Evolutionary conservation across 1,284 basidiomycete genomes (phyloP).

Genomic region (Sporisorium reilianum): DNA sequence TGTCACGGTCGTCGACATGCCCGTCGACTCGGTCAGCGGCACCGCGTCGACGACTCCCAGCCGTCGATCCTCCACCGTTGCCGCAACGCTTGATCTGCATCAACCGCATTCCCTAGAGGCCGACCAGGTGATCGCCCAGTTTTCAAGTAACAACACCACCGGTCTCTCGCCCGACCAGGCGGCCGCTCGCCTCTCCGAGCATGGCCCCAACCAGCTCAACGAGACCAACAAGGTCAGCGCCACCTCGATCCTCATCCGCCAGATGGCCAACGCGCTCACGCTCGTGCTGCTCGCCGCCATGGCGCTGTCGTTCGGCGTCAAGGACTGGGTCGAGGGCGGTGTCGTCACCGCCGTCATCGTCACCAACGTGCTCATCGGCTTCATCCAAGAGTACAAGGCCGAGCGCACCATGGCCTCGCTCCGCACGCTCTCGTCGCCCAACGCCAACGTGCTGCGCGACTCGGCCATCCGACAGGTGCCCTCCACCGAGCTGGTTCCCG

Average conservation of each 20-base stretch:
- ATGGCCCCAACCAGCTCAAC: constrained; percentile 58
- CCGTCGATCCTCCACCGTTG: constrained; percentile 52
- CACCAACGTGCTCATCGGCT: constrained; percentile 62
- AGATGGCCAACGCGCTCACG: constrained; percentile 64
- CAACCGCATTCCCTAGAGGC: constrained; percentile 61
- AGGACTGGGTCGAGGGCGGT: constrained; percentile 76
- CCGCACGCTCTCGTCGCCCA: constrained; percentile 60
- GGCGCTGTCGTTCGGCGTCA: constrained; percentile 74
- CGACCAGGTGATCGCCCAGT: constrained; percentile 41
- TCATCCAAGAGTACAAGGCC: constrained; percentile 64
- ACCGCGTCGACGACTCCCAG: constrained; percentile 30
- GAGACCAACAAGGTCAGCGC: constrained; percentile 56
- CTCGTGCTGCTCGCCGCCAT: constrained; percentile 73
- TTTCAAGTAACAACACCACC: constrained; percentile 43
- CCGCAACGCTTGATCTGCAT: constrained; percentile 57
- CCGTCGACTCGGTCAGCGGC: constrained; percentile 18
- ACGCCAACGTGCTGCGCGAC: constrained; percentile 51
- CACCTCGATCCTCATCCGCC: constrained; percentile 59
- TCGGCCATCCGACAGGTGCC: constrained; percentile 39
- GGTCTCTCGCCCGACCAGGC: constrained; percentile 54
- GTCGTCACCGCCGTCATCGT: constrained; percentile 75
- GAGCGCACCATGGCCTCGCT: constrained; percentile 64
- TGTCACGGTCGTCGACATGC: constrained; percentile 39
- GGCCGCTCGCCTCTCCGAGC: constrained; percentile 28
- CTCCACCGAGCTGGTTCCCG: constrained; percentile 62